A percentile compares a stretch with the other conserved stretches of the same genome.
Conservation (phyloP, 2,329 filamentous ascomycete genomes). For the Tolypocladium album region DNA sequence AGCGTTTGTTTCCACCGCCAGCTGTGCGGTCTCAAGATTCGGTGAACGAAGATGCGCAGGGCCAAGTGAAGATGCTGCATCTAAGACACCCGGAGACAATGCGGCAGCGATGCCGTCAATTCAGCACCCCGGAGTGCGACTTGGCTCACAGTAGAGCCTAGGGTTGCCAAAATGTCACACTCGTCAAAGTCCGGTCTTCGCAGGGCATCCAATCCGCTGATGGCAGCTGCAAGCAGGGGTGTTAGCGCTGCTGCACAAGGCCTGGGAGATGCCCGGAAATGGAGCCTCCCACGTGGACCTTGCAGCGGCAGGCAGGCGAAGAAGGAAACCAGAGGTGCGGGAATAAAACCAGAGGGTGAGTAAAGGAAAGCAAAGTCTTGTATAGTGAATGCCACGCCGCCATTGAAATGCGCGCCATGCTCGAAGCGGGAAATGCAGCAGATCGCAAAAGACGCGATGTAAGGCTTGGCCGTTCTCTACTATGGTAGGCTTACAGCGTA, state of each 20-base stretch:
- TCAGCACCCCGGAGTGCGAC: too few relatives aligned
- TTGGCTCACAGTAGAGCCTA: background rate
- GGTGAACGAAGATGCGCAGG: background rate
- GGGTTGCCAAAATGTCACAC: background rate
- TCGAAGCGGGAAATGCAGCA: background rate
- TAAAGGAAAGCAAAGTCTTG: background rate
- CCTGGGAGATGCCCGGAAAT: constrained; percentile 2
- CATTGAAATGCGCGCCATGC: constrained; percentile 1
- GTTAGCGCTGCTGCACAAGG: constrained; percentile 14
- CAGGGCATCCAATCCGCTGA: constrained; percentile 1
- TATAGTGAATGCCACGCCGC: background rate
- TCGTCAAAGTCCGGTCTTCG: background rate
- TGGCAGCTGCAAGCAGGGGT: constrained; percentile 2
- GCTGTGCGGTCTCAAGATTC: background rate
- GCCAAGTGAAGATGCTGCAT: background rate
- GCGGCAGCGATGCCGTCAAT: background rate
- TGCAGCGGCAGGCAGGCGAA: constrained; percentile 10
- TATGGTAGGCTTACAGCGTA: background rate
- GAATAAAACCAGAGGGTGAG: background rate
- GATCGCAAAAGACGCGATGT: background rate
- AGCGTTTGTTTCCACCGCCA: background rate
- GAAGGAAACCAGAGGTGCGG: background rate
- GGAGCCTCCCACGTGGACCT: constrained; percentile 19
- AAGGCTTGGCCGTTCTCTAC: background rate
- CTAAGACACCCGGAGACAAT: background rate